Evolutionary conservation across 108 stramenopile species (phyloP), one percentile per base, ranked within the genome.

Genomic region (Fragilariopsis cylindrus): DNA sequence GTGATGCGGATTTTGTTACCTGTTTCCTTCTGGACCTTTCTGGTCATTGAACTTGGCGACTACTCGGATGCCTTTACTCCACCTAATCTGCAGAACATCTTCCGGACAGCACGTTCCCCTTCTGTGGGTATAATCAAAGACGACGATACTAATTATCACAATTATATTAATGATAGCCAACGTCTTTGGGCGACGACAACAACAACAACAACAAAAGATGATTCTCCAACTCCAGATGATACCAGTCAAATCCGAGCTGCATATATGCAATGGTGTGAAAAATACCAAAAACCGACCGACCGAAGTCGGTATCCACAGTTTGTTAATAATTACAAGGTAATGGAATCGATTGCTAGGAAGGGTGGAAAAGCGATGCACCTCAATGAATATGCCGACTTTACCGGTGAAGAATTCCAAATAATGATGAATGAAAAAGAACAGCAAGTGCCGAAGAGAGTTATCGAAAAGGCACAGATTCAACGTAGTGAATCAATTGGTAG

Each of bases 231-330:
- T 30, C 30, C 30, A 30, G 30, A 30, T 30, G 65, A 65, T 19
- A 45, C 43, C 19, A 42, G 65, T 45, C 65, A 45, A 19, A 65
- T 65, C n/a, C 86, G 92, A 58, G 75, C 88, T 19, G 89, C 88
- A 3, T 93, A 93, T 60, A 46, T 93, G 77, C 83, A 86, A 8
- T 93, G 92, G 92, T 93, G 92, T 76, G 83, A 88, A 64, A 78
- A 88, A 43, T 88, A 78, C 48, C 85, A 79, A 46, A 92, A 89
- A 72, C 62, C 76, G 47, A 70, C 69, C 5, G 88, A 89, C 67
- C 88, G 89, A 60, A 21, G 60, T 55, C 84, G 92, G 3, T 93
- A 87, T 77, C 79, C 86, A 3, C 79, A 83, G 2, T 93, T 93
- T 66, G 80, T 80, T 11, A 77, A 73, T 55, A 93, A 93, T 74